phyloP scores from a whole-genome alignment of 139 green algal species.

The Astrephomene gubernaculifera region DNA sequence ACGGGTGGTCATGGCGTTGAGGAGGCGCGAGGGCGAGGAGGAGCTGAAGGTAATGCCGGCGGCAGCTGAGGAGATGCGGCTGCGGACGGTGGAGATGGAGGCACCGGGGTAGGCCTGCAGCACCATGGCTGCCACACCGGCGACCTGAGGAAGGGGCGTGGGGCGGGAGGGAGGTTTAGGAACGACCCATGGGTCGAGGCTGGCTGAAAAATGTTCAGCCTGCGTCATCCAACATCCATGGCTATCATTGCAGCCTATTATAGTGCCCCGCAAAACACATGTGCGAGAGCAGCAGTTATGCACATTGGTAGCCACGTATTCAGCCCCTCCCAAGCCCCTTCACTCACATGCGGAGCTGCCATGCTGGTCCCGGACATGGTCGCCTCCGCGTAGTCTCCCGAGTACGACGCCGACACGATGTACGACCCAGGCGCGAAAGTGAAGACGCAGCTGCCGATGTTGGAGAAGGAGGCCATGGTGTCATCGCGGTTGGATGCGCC shows the following conservation, averaged over 20 bases:
- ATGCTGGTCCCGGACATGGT: constrained; percentile 54
- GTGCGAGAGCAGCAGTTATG: no score
- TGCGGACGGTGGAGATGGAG: constrained; percentile 23
- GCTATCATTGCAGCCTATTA: no score
- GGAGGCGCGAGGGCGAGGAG: constrained; percentile 45
- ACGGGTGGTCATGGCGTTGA: constrained; percentile 45
- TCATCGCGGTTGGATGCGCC: constrained; percentile 59
- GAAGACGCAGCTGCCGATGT: constrained; percentile 78
- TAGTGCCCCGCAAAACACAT: no score
- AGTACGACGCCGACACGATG: constrained; percentile 55
- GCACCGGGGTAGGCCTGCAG: constrained; percentile 62
- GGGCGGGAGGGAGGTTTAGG: background rate
- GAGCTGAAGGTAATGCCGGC: constrained; percentile 41
- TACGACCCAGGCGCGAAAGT: constrained; percentile 69
- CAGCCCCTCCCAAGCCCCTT: no score
- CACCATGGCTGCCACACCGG: constrained; percentile 69
- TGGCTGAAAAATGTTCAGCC: no score
- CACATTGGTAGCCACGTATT: no score
- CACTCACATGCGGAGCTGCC: constrained; percentile 63
- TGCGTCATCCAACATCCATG: no score
- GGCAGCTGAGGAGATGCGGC: constrained; percentile 26
- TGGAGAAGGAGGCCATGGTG: constrained; percentile 66
- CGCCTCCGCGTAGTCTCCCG: constrained; percentile 35
- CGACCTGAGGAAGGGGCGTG: constrained; percentile 12
- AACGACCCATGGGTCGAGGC: no score